phyloP scores from a whole-genome alignment of 768 basidiomycete species.

The Lactarius vividus region DNA sequence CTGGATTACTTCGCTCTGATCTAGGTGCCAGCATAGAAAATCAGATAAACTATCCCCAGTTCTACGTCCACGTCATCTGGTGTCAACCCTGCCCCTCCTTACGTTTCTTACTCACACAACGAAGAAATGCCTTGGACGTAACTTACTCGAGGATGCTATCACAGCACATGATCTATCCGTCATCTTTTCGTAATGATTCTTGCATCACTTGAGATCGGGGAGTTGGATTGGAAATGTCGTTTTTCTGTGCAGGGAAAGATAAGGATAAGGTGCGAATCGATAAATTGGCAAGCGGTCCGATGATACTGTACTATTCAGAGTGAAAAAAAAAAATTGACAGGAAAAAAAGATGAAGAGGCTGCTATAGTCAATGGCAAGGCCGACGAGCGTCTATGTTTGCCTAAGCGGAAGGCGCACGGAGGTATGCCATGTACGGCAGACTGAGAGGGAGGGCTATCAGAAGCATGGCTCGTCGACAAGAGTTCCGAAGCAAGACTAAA shows the following conservation, averaged over 20 bases:
- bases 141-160: not conserved
- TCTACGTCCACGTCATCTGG: not conserved
- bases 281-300: not conserved
- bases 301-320: not conserved
- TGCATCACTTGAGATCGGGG: not conserved
- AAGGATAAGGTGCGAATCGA: no score
- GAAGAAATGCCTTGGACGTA: slow-evolving; percentile 6
- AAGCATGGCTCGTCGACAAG: not conserved
- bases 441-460: not conserved
- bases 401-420: not conserved
- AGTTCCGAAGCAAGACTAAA: not conserved
- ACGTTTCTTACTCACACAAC: slow-evolving; percentile 1
- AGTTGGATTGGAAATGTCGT: not conserved
- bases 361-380: not conserved
- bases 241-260: not conserved
- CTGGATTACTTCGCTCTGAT: slow-evolving; percentile 4
- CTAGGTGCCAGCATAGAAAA: slow-evolving; percentile 1
- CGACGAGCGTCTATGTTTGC: not conserved
- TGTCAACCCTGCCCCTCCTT: not conserved
- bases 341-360: not conserved
- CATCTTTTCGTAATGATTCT: not conserved
- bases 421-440: not conserved
- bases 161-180: not conserved
- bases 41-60: not conserved
- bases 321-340: not conserved